Percentiles rank a stretch among this genome's conserved stretches.
These are phyloP conservation scores for Cyclocybe aegerita DNA, from an alignment of 768 basidiomycete genomes.

Conservation along the genomic window DNA sequence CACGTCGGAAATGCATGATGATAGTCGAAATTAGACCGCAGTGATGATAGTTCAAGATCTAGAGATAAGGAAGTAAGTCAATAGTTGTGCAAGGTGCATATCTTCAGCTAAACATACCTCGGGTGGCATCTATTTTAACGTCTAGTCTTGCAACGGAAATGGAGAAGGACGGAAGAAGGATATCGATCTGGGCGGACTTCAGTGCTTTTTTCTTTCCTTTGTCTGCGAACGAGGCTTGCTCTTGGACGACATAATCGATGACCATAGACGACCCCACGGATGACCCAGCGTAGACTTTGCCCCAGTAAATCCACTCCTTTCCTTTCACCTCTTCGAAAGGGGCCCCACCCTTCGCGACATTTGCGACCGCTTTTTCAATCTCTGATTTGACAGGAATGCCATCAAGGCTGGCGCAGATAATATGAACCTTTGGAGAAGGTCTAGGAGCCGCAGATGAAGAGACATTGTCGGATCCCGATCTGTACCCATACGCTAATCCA, in stretches of 20 bases:
- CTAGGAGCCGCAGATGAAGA: conserved; percentile 14
- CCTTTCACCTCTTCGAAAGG: conserved; percentile 53
- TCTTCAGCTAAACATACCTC: conserved; percentile 42
- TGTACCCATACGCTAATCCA: conserved; percentile 52
- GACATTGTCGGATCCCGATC: conserved; percentile 9
- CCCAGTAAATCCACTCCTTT: conserved; percentile 66
- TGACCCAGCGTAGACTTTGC: conserved; percentile 56
- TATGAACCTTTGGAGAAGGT: conserved; percentile 45
- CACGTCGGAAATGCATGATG: conserved; percentile 41
- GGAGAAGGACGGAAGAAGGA: conserved; percentile 71
- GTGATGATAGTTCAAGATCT: conserved; percentile 43
- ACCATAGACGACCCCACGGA: conserved; percentile 50
- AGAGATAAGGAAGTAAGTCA: conserved; percentile 7
- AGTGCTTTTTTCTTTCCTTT: conserved; percentile 37
- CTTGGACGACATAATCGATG: conserved; percentile 67
- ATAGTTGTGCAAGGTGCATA: conserved; percentile 4
- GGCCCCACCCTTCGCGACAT: conserved; percentile 32
- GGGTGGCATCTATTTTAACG: conserved; percentile 51
- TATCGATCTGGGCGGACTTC: conserved; percentile 27
- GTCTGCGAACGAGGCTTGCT: conserved; percentile 16
- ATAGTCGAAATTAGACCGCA: conserved; percentile 59
- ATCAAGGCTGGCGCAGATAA: conserved; percentile 61
- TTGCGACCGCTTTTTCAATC: conserved; percentile 36
- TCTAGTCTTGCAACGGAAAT: conserved; percentile 69
- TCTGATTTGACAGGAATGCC: conserved; percentile 66